Evolutionary conservation across 768 basidiomycete species (phyloP).

Genomic region (Kwoniella sp.): DNA sequence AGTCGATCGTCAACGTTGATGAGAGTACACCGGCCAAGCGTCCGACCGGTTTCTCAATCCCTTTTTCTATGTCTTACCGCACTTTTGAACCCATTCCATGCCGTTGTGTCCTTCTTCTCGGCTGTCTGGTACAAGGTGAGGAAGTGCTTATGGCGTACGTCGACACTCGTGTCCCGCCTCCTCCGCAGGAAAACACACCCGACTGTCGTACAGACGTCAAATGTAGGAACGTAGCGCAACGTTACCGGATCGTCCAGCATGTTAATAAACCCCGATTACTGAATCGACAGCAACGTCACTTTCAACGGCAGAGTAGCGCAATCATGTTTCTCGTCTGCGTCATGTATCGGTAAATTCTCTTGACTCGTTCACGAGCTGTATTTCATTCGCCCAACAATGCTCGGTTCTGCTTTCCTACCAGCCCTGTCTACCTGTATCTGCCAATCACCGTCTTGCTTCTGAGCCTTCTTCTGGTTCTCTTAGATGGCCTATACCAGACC

Average conservation of each 20-base stretch:
- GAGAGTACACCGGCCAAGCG: not conserved
- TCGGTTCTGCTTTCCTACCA: too few species aligned
- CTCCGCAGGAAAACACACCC: too few species aligned
- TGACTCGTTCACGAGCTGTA: too few species aligned
- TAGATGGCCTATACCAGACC: too few species aligned
- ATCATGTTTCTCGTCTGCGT: not conserved
- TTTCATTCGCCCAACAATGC: too few species aligned
- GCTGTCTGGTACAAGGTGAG: not conserved
- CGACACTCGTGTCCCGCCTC: not conserved
- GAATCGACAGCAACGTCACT: not conserved
- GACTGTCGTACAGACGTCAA: too few species aligned
- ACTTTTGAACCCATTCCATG: not conserved
- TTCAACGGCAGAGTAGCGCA: not conserved
- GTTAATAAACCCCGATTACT: too few species aligned
- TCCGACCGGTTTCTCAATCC: not conserved
- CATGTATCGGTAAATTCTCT: not conserved
- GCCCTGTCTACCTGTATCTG: too few species aligned
- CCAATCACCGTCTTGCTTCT: too few species aligned
- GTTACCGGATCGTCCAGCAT: too few species aligned
- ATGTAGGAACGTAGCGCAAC: too few species aligned
- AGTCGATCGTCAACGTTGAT: not conserved
- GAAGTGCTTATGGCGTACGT: not conserved
- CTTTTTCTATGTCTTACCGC: not conserved
- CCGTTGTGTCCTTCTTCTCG: not conserved
- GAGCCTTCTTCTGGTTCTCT: too few species aligned